These are phyloP conservation scores for Meyerozyma carpophila DNA, from an alignment of 1,139 yeast genomes.

Conservation along the genomic window DNA sequence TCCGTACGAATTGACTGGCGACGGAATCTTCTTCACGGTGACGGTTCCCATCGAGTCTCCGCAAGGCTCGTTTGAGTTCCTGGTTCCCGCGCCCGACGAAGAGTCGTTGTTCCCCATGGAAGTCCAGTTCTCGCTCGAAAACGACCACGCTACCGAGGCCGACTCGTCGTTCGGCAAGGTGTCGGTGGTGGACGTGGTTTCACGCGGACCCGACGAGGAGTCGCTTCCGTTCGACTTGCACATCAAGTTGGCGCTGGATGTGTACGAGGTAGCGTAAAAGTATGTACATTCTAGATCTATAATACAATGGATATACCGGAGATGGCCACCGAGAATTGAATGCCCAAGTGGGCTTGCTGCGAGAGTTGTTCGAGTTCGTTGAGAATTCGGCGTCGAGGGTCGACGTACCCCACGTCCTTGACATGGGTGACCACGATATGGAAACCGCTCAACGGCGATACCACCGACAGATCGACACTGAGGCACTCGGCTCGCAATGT, in stretches of 20 bases:
- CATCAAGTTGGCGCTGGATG: slow-evolving; percentile 57
- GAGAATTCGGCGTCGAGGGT: slow-evolving; percentile 53
- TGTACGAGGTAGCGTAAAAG: slow-evolving; percentile 51
- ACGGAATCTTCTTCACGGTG: slow-evolving; percentile 56
- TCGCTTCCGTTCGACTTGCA: slow-evolving; percentile 71
- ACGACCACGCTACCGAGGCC: slow-evolving; percentile 31
- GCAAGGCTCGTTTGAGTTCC: slow-evolving; percentile 75
- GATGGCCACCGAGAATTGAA: slow-evolving; percentile 47
- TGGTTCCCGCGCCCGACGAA: slow-evolving; percentile 70
- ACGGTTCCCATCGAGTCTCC: slow-evolving; percentile 46
- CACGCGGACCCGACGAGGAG: slow-evolving; percentile 34
- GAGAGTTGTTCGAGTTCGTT: slow-evolving; percentile 42
- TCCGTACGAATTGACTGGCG: slow-evolving; percentile 47
- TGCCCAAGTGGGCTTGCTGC: slow-evolving; percentile 25
- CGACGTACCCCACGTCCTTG: slow-evolving; percentile 44
- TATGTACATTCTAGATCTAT: slow-evolving; percentile 2
- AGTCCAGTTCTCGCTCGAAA: slow-evolving; percentile 41
- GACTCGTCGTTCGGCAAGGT: slow-evolving; percentile 40
- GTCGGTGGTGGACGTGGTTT: slow-evolving; percentile 37
- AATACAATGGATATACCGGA: slow-evolving; percentile 38
- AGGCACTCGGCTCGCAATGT: slow-evolving; percentile 22
- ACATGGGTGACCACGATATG: slow-evolving; percentile 67
- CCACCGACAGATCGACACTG: slow-evolving; percentile 6
- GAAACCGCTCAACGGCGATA: slow-evolving; percentile 38
- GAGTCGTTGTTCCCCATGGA: slow-evolving; percentile 88